Base-by-base conservation (phyloP, 2,329 filamentous ascomycete species). In the Aspergillus novofumigatus region DNA sequence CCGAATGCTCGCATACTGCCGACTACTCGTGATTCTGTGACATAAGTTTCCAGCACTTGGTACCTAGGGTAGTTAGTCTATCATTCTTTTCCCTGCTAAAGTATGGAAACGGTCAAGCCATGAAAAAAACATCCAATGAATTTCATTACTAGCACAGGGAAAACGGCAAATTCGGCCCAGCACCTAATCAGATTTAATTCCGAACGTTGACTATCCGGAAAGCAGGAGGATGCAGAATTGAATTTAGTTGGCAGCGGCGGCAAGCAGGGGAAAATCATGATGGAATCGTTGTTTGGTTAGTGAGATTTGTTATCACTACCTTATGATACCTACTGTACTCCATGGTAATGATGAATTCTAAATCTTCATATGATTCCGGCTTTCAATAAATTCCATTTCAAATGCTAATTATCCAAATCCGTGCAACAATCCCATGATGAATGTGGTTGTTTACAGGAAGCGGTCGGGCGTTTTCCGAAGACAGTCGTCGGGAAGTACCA, bases 221-320 rank as follows among this genome's bases (percentile, higher is more conserved):
- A 49, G 47, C 32, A 58, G 59, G 49, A 50, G 42, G 54, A 49
- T 55, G 38, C 48, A 48, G 49, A 53, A 59, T 48, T 25, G 60
- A 60, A 61, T 62, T 61, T 63, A 59, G 60, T 62, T 64, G 62
- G 59, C 60, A 63, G 59, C 59, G 63, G 60, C 60, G 58, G 59
- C 57, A 65, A 64, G 60, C 60, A 62, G 60, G 59, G 60, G 61
- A 55, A 63, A 61, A 58, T 45, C 20, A 23, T 45, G 20, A 45
- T 17, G 14, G 4, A 44, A 44, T 44, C 20, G 41, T 10, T 42
- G 9, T 17, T 44, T 17, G 41, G 41, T 44, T 17, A 52, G 25
- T 49, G 55, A 32, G 26, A 51, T 51, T 51, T 29, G 11, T 26
- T 10, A 26, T 25, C 21, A 49, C 28, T 26, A 17, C 4, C 29